Evolutionary conservation across 495 filamentous ascomycete genomes (phyloP).

Genomic region (Tuber microsphaerosporum): DNA sequence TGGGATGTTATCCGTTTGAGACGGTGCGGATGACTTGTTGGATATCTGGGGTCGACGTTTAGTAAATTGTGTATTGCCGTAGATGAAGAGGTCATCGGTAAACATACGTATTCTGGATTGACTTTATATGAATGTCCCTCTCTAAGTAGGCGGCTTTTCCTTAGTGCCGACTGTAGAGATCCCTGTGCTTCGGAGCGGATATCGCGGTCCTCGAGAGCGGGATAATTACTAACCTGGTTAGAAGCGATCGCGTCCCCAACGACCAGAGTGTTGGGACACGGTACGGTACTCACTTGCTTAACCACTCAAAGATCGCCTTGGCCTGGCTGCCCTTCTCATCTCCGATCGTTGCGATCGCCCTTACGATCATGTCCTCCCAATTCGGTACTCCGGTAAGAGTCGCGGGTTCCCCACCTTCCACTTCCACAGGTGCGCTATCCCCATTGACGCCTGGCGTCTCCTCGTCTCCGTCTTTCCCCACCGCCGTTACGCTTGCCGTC

Average conservation of each 20-base stretch:
- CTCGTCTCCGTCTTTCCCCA: slow-evolving; percentile 23
- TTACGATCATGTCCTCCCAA: slow-evolving; percentile 41
- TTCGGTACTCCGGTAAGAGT: slow-evolving; percentile 23
- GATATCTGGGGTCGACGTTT: background rate
- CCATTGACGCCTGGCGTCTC: slow-evolving; percentile 15
- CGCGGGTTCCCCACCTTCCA: slow-evolving; percentile 4
- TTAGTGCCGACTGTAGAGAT: slow-evolving; percentile 33
- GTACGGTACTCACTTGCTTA: slow-evolving; percentile 36
- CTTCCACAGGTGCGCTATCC: slow-evolving; percentile 16
- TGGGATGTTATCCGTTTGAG: slow-evolving; percentile 27
- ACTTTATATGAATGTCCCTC: slow-evolving; percentile 39
- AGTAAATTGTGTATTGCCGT: background rate
- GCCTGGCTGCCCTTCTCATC: slow-evolving; percentile 37
- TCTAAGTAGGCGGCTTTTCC: slow-evolving; percentile 34
- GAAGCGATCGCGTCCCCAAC: background rate
- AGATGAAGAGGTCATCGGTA: background rate
- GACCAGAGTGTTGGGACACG: background rate
- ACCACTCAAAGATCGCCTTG: slow-evolving; percentile 42
- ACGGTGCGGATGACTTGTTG: slow-evolving; percentile 1
- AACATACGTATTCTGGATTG: slow-evolving; percentile 29
- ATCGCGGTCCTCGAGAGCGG: slow-evolving; percentile 36
- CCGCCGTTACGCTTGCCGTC: slow-evolving; percentile 19
- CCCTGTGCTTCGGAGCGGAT: slow-evolving; percentile 37
- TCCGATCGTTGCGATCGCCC: slow-evolving; percentile 33
- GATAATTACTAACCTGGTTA: slow-evolving; percentile 31